These are phyloP conservation scores for Melanopsichium pennsylvanicum DNA, from an alignment of 1,284 basidiomycete genomes.

Conservation along the genomic window DNA sequence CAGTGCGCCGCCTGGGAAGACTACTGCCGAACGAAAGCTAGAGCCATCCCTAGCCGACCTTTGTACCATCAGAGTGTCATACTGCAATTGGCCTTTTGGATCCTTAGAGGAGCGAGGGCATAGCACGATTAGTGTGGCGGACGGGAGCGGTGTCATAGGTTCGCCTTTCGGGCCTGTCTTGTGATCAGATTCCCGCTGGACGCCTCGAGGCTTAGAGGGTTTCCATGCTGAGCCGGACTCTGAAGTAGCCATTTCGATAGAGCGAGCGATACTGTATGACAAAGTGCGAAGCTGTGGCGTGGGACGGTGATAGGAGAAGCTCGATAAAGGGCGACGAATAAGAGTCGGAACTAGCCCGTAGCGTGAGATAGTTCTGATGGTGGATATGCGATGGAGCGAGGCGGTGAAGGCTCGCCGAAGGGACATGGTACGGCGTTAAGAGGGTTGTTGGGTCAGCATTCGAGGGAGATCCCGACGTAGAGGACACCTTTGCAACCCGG, in stretches of 20 bases:
- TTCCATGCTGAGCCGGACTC: constrained; percentile 25
- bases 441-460: background rate
- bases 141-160: constrained; percentile 59
- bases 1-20: constrained; percentile 60
- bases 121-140: constrained; percentile 56
- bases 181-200: constrained; percentile 46
- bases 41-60: constrained; percentile 51
- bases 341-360: constrained; percentile 12
- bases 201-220: constrained; percentile 38
- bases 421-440: constrained; percentile 13
- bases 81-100: constrained; percentile 5
- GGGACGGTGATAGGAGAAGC: constrained; percentile 2
- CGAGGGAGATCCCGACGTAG: constrained; percentile 7
- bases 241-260: constrained; percentile 25
- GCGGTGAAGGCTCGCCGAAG: constrained; percentile 8
- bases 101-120: constrained; percentile 34
- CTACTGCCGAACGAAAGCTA: constrained; percentile 58
- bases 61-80: constrained; percentile 56
- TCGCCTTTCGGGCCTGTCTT: constrained; percentile 50
- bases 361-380: background rate
- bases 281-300: constrained; percentile 11
- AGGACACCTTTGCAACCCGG: no score
- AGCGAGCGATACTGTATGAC: constrained; percentile 10
- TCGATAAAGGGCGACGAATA: background rate
- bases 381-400: constrained; percentile 20